Evolutionary conservation across 148 eudicot genomes (phyloP).

Genomic region (Polygonum maritimum): DNA sequence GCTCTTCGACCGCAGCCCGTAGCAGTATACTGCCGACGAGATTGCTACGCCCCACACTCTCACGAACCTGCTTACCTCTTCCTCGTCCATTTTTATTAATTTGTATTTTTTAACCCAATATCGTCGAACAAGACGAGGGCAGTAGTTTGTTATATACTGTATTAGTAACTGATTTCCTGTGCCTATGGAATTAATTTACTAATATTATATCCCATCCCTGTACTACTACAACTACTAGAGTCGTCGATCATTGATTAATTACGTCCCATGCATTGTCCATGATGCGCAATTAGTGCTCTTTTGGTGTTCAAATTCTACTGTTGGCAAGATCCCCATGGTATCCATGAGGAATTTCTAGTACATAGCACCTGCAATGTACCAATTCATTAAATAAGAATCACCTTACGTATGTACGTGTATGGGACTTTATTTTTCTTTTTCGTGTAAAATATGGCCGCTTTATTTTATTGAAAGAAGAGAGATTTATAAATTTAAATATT

Average conservation of each 20-base stretch:
- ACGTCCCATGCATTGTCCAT: background rate
- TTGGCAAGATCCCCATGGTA: background rate
- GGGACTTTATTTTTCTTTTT: no score
- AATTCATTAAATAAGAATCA: no score
- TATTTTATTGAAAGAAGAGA: no score
- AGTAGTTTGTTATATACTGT: no score
- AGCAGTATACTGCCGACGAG: constrained; percentile 34
- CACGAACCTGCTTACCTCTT: background rate
- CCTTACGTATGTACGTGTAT: no score
- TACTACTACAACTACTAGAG: background rate
- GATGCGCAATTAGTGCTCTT: background rate
- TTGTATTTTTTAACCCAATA: background rate
- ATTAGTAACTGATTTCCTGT: background rate
- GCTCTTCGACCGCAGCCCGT: constrained; percentile 22
- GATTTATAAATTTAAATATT: no score
- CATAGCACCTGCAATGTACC: no score
- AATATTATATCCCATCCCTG: background rate
- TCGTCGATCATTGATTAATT: background rate
- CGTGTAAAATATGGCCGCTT: no score
- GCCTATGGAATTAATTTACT: background rate
- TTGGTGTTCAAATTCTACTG: background rate
- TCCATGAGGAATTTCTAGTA: no score
- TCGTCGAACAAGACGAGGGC: no score
- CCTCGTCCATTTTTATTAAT: background rate
- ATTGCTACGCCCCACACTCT: constrained; percentile 23